Evolutionary conservation across 1,139 yeast genomes (phyloP).

Genomic region (Taphrina communis): DNA sequence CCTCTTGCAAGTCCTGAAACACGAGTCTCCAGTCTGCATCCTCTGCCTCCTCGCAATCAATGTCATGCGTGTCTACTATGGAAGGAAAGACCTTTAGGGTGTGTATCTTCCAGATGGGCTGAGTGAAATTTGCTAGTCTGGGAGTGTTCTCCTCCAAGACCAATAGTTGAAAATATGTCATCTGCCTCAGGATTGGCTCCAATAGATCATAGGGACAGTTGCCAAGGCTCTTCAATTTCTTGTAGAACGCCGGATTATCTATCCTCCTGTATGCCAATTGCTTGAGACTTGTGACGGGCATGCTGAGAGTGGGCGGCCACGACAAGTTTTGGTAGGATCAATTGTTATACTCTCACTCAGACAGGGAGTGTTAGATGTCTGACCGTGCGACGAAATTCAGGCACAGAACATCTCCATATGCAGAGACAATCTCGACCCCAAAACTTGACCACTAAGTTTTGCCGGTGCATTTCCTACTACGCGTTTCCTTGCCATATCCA

Average conservation of each 20-base stretch:
- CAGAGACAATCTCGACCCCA: too few species aligned
- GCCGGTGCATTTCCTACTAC: too few species aligned
- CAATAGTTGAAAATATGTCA: constrained; percentile 13
- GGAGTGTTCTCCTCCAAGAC: constrained; percentile 24
- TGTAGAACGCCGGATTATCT: constrained; percentile 9
- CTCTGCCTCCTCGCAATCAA: constrained; percentile 20
- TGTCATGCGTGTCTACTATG: constrained; percentile 20
- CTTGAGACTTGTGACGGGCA: constrained; percentile 7
- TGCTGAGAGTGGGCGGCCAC: not conserved
- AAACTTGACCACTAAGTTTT: too few species aligned
- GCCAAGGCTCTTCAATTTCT: constrained; percentile 8
- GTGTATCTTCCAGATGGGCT: constrained; percentile 20
- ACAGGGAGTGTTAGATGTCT: too few species aligned
- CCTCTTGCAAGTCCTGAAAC: constrained; percentile 26
- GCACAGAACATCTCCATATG: too few species aligned
- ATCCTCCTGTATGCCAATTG: constrained; percentile 14
- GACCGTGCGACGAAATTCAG: too few species aligned
- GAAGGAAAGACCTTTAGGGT: constrained; percentile 26
- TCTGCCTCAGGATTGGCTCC: constrained; percentile 12
- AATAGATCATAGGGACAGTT: constrained; percentile 10
- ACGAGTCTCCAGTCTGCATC: constrained; percentile 18
- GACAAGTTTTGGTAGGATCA: too few species aligned
- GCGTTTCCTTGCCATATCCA: too few species aligned
- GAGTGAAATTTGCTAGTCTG: constrained; percentile 16
- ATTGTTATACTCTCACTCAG: too few species aligned